Evolutionary conservation across 2,329 filamentous ascomycete genomes (phyloP), one percentile per base, ranked within the genome.

Genomic region (Didymella pomorum): DNA sequence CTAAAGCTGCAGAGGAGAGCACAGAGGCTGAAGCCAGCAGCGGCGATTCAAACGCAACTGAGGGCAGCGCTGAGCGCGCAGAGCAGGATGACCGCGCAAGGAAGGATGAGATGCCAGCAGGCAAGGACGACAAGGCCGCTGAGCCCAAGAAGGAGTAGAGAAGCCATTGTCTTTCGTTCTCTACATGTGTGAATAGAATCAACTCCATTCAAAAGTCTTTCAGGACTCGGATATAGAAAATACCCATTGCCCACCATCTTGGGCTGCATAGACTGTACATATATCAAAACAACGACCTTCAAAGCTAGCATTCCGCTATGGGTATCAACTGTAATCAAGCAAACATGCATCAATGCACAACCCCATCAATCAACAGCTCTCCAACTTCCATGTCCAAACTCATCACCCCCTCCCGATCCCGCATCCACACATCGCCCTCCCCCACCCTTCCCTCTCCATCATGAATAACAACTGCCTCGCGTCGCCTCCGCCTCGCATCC

Each of bases 401-500:
- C 55, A 57, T 48, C 18, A 50, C 67, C 64, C 33, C 56, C 43
- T 48, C 60, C 2, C 60, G 63, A 55, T 71, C 67, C 33, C 74
- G 56, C 74, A 95, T 89, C 52, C 93, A 91, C 33, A 97, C 96
- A 72, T 96, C 91, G 43, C 87, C 86, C 62, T 87, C 85, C 4
- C 85, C 87, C 43, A 96, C 76, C 1, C 91, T 89, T 29, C 89
- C 84, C 21, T 86, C 91, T n/a, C 91, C 91, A 70, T 96, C 92
- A 69, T 93, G 94, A 56, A 97, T 81, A 20, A 97, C 93, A 86
- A 97, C 93, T 4, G 92, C 93, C 79, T 97, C 92, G 65, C 93
- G 84, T 71, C 94, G 85, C 48, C 91, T 84, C 64, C 93, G 84
- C 59, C 92, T 82, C 60, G 93, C 81, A 52, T 89, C 85, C 69